Evolutionary conservation across 2,329 filamentous ascomycete genomes (phyloP).

Genomic region (Ilyonectria mors-panacis): DNA sequence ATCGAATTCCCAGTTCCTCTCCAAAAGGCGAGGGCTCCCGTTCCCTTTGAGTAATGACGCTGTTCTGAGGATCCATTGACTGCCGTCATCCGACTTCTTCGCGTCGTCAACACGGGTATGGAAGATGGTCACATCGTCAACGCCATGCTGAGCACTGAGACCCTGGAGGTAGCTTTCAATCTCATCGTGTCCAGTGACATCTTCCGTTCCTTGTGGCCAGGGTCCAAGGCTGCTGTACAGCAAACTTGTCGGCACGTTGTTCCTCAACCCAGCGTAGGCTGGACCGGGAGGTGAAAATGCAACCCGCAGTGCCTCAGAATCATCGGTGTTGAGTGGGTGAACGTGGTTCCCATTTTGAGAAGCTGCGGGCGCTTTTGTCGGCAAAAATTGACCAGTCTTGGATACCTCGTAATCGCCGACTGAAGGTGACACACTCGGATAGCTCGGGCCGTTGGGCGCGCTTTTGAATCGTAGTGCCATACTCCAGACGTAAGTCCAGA

Average conservation of each 20-base stretch:
- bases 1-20: slow-evolving; percentile 66
- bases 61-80: slow-evolving; percentile 67
- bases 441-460: slow-evolving; percentile 49
- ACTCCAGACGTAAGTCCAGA: slow-evolving; percentile 54
- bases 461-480: slow-evolving; percentile 55
- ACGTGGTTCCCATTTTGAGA: background rate
- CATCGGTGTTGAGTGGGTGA: slow-evolving; percentile 3
- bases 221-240: slow-evolving; percentile 59
- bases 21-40: slow-evolving; percentile 44
- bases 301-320: slow-evolving; percentile 20
- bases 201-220: slow-evolving; percentile 73
- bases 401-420: slow-evolving; percentile 47
- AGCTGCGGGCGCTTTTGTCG: background rate
- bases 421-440: slow-evolving; percentile 51
- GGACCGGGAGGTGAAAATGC: slow-evolving; percentile 56
- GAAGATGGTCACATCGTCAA: slow-evolving; percentile 66
- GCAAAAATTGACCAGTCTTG: slow-evolving; percentile 17
- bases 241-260: slow-evolving; percentile 79
- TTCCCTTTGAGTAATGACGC: slow-evolving; percentile 56
- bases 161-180: slow-evolving; percentile 74
- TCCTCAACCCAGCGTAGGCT: slow-evolving; percentile 73
- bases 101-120: slow-evolving; percentile 71
- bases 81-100: slow-evolving; percentile 58
- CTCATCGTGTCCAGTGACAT: slow-evolving; percentile 70
- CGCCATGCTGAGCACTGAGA: slow-evolving; percentile 65